Conservation (phyloP, 257 asterid genomes). For the Gentiana dahurica region DNA sequence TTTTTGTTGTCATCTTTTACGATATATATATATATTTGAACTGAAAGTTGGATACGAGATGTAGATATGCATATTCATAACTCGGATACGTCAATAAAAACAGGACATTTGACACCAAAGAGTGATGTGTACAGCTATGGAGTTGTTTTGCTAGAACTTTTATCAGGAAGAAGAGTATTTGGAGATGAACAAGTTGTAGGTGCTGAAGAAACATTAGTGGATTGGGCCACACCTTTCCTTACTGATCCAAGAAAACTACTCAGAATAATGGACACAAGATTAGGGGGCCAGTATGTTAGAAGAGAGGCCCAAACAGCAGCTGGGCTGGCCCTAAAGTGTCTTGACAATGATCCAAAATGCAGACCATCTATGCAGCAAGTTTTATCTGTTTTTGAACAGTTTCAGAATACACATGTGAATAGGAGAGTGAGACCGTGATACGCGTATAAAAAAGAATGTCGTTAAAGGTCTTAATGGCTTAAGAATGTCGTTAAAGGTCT, state of each 20-base stretch:
- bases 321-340: slow-evolving; percentile 39
- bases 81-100: neutral
- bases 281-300: slow-evolving; percentile 54
- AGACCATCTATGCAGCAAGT: slow-evolving; percentile 52
- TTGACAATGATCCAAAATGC: slow-evolving; percentile 27
- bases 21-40: no score
- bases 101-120: slow-evolving; percentile 39
- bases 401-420: slow-evolving; percentile 19
- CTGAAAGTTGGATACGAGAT: no score
- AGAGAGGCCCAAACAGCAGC: slow-evolving; percentile 49
- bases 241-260: slow-evolving; percentile 32
- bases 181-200: slow-evolving; percentile 50
- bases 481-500: no score
- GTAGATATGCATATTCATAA: no score
- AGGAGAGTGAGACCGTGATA: no score
- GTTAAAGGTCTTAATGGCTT: no score
- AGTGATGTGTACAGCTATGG: slow-evolving; percentile 42
- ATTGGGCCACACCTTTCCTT: slow-evolving; percentile 59
- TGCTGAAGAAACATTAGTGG: slow-evolving; percentile 41
- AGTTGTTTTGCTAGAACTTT: slow-evolving; percentile 31
- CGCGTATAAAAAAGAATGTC: no score
- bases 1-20: neutral
- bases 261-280: slow-evolving; percentile 63
- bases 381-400: slow-evolving; percentile 24
- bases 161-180: slow-evolving; percentile 35